Conservation (phyloP, 176 grass and related monocot genomes). For the Musa acuminata region DNA sequence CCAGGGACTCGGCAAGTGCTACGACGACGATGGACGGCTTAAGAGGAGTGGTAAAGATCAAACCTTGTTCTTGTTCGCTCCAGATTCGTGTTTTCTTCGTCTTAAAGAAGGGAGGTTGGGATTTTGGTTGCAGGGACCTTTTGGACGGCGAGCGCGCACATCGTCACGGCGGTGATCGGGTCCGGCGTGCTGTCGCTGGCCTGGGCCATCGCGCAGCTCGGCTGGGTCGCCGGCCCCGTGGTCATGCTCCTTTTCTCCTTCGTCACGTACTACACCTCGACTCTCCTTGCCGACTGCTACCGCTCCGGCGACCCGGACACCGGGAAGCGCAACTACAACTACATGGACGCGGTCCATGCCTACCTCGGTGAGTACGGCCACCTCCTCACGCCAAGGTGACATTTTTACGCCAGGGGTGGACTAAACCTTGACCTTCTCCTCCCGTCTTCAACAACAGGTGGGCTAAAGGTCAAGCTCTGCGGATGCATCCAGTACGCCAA, state of each 20-base stretch:
- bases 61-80: background rate
- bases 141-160: constrained; percentile 86
- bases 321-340: constrained; percentile 88
- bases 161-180: constrained; percentile 90
- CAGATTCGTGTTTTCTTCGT: background rate
- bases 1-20: constrained; percentile 2
- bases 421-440: background rate
- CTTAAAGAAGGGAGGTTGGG: too few species aligned
- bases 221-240: constrained; percentile 74
- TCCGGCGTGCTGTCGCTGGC: constrained; percentile 86
- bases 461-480: constrained; percentile 13
- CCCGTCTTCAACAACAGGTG: background rate
- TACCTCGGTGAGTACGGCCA: constrained; percentile 56
- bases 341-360: constrained; percentile 68
- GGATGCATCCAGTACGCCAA: constrained; percentile 17
- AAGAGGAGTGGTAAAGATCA: constrained; percentile 28
- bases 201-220: constrained; percentile 92
- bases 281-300: constrained; percentile 83
- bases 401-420: background rate
- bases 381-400: too few species aligned
- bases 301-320: constrained; percentile 59
- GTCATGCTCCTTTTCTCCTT: constrained; percentile 73
- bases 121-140: constrained; percentile 38
- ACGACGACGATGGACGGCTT: constrained; percentile 62
- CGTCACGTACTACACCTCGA: constrained; percentile 75